Conservation (phyloP, 1,284 basidiomycete genomes). For the Meira miltonrushii region DNA sequence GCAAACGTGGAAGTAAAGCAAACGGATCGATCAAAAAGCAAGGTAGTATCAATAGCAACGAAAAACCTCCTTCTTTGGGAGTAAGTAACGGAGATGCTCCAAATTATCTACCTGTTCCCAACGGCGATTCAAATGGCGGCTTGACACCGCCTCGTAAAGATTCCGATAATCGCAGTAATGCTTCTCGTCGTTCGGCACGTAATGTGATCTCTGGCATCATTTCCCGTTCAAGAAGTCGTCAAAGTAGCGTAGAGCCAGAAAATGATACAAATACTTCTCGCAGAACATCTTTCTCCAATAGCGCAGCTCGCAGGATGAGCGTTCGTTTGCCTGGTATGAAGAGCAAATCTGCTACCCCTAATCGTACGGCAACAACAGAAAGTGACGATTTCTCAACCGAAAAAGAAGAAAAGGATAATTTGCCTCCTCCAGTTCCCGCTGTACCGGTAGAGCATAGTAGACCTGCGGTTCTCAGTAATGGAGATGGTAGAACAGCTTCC, state of each 20-base stretch:
- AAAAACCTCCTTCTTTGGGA: neutral
- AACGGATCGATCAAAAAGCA: neutral
- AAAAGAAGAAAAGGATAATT: neutral
- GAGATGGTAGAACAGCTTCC: neutral
- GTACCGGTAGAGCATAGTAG: conserved; percentile 4
- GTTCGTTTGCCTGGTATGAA: conserved; percentile 10
- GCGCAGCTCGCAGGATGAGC: conserved; percentile 14
- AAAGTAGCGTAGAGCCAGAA: conserved; percentile 12
- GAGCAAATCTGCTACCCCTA: conserved; percentile 5
- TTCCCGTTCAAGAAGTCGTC: conserved; percentile 1
- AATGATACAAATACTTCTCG: neutral
- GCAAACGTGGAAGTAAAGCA: neutral
- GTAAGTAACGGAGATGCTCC: neutral
- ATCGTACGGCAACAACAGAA: neutral
- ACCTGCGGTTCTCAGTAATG: neutral
- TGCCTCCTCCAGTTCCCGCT: conserved; percentile 8
- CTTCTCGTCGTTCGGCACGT: conserved; percentile 11
- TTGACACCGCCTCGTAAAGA: conserved; percentile 7
- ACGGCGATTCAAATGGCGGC: conserved; percentile 7
- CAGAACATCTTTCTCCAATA: neutral
- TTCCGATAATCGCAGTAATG: conserved; percentile 10
- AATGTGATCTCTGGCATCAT: conserved; percentile 11
- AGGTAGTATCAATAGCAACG: neutral
- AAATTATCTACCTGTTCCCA: neutral
- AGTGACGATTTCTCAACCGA: neutral